Conservation (phyloP, 2,329 filamentous ascomycete genomes). For the Cercospora citrullina region DNA sequence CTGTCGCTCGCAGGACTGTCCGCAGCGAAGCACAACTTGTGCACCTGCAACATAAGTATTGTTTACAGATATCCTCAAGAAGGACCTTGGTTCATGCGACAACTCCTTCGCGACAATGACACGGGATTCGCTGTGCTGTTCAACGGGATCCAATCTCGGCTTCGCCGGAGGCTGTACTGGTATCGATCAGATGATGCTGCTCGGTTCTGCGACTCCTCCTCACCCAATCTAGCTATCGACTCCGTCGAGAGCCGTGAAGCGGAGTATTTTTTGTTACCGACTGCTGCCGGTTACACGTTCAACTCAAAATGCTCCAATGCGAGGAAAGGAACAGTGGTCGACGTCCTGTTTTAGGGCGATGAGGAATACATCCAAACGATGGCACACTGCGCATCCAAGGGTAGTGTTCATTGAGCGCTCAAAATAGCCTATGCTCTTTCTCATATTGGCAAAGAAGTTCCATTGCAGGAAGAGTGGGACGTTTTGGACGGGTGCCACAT, state of each 20-base stretch:
- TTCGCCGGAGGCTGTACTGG: background rate
- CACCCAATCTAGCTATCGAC: background rate
- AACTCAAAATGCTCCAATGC: background rate
- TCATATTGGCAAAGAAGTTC: too few species aligned
- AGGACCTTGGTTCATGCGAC: background rate
- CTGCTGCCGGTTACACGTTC: background rate
- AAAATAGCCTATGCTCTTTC: too few species aligned
- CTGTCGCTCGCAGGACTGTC: background rate
- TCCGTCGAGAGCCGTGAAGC: background rate
- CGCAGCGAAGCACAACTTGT: background rate
- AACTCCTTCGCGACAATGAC: background rate
- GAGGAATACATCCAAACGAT: background rate
- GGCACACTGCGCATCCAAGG: too few species aligned
- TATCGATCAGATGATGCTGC: background rate
- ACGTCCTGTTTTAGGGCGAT: background rate
- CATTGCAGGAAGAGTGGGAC: too few species aligned
- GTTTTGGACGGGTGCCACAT: too few species aligned
- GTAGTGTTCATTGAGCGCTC: too few species aligned
- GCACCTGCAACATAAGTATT: background rate
- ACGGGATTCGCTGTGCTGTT: background rate
- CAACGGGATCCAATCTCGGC: background rate
- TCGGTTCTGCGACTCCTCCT: background rate
- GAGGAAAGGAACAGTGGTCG: background rate
- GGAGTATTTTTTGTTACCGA: background rate
- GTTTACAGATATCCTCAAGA: too few species aligned